Conservation (phyloP, 2,329 filamentous ascomycete species). For the Fusarium caatingaense region DNA sequence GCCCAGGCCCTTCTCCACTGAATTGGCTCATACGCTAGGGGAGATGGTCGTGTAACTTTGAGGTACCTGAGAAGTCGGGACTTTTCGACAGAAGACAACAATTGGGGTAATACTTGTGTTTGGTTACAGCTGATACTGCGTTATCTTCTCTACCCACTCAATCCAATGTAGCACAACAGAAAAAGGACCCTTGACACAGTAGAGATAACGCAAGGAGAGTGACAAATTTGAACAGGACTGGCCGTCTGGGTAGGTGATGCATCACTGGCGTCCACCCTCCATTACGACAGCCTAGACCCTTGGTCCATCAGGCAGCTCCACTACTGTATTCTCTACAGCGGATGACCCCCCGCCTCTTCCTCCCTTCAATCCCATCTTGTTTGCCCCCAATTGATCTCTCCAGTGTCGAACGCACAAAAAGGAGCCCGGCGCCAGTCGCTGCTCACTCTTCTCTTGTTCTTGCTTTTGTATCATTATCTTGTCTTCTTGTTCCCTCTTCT, state of each 20-base stretch:
- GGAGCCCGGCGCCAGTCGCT: not conserved
- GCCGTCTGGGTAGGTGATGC: not conserved
- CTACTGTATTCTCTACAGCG: not conserved
- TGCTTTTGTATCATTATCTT: not conserved
- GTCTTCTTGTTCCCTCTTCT: not conserved
- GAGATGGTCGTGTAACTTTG: not conserved
- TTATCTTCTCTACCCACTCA: not conserved
- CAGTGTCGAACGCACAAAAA: not conserved
- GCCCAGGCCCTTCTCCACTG: slow-evolving; percentile 5
- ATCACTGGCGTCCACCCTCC: not conserved
- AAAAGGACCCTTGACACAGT: not conserved
- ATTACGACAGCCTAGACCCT: slow-evolving; percentile 11
- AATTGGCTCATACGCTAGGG: slow-evolving; percentile 6
- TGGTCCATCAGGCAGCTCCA: not conserved
- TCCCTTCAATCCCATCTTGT: not conserved
- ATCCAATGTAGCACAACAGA: not conserved
- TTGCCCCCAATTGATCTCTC: not conserved
- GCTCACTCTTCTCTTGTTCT: not conserved
- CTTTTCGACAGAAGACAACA: not conserved
- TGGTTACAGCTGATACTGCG: not conserved
- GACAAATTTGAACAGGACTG: not conserved
- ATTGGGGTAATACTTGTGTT: not conserved
- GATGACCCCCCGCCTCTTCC: not conserved
- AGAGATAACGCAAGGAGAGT: not conserved
- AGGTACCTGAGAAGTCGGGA: not conserved